Evolutionary conservation across 495 filamentous ascomycete genomes (phyloP), one percentile per base, ranked within the genome.

Genomic region (Haplographium delicatum): DNA sequence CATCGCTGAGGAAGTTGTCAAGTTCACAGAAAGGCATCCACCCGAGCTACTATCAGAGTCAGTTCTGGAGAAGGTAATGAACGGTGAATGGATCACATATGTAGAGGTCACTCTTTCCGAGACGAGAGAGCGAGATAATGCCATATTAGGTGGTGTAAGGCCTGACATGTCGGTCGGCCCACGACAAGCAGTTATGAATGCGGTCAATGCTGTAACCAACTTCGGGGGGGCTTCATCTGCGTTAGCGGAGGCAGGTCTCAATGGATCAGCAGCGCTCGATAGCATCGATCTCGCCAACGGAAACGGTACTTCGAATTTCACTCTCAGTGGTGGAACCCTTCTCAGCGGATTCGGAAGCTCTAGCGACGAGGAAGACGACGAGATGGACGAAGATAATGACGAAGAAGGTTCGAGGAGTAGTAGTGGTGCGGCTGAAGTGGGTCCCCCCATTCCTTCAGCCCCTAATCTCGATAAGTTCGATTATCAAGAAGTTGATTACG

Each of bases 1-100:
- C 11, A 95, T 99, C 49, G 94, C 93, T 11, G 93, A 99, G 65
- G 93, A 99, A 64, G 94, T 99, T 15, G 93, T 96, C 54, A 97
- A 97, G 67, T 99, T 97, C 65, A 91, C 89, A 30, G 91, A 97
- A 66, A 83, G 94, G 18, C 88, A 96, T 65, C 84, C 91, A 16
- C 85, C 89, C 2, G 91, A 96, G 64, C 66, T 91, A 38, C 76
- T 97, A 4, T 89, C 87, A 16, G 85, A 86, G 43, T 74, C 76
- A 9, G 91, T 99, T 4, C 70, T 96, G 60, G 87, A 96, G 47
- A 88, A 85, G 54, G 89, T 96, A 18, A 83, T 90, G 71, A 84
- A 86, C 54, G 78, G 80, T 16, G 81, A 88, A 44, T 99, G 93
- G 93, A 85, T 91, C 44, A 84, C 89, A 44, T 99, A 97, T 57